Evolutionary conservation across 148 eudicot genomes (phyloP), one percentile per base, ranked within the genome.

Genomic region (Rhododendron mucronatum): DNA sequence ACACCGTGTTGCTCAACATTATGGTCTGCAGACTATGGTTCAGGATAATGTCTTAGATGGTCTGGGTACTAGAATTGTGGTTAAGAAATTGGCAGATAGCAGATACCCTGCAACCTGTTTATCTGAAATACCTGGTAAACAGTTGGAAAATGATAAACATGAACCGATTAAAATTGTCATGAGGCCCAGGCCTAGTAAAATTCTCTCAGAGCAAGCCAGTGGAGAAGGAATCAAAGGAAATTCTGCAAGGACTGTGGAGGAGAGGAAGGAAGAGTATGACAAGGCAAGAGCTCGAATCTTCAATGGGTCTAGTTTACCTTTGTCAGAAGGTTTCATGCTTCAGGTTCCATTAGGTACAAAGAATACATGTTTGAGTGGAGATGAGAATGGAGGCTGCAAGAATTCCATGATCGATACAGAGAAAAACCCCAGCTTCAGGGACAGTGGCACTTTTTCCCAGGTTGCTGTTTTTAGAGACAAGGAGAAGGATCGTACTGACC

Each of bases 1-100:
- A 12, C 99, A 97, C 84, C 93, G 96, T 88, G 99, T 97, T 80
- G 98, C 99, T 82, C 99, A 97, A 50, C 98, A 97, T 89, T 97
- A 94, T 82, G 93, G 95, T 55, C 88, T 97, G 89, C 96, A 92
- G 81, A 93, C 98, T 44, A 87, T 92, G 93, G 98, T 93, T 84
- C 87, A 90, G 89, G 98, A 97, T 83, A 93, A 87, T 83, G 82
- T 86, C 82, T 53, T 80, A 51, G 99, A 95, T 86, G 96, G 98
- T 47, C 88, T 87, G 81, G 98, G 98, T 59, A 87, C 90, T 37
- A 89, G 91, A 82, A 97, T 95, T 74, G 86, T 95, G 90, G 98
- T 93, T 33, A 93, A 84, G 81, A 95, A 93, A 88, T 86, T 92
- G 80, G 90, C 91, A 20, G 98, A 93, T 84, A 92, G 88, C 87